Evolutionary conservation across 2,329 filamentous ascomycete species (phyloP).

Genomic region (Beauveria scarabaeidicola): DNA sequence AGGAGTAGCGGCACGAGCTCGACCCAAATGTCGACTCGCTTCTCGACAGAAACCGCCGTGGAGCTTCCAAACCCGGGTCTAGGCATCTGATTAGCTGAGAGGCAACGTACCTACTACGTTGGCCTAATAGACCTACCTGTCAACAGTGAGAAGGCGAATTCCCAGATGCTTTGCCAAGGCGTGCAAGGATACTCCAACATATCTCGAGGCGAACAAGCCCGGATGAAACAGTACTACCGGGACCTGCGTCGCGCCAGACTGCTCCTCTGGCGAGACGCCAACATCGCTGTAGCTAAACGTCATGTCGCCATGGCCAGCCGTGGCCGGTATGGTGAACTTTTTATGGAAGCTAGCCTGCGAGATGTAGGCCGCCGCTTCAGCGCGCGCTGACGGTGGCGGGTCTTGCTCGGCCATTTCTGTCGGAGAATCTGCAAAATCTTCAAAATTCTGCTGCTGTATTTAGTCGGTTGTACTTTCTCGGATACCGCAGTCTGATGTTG

Average conservation of each 20-base stretch:
- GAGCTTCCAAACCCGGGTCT: constrained; percentile 22
- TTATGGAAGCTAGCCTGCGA: constrained; percentile 20
- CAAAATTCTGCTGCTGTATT: neutral
- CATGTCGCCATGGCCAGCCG: constrained; percentile 15
- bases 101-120: neutral
- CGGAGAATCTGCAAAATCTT: neutral
- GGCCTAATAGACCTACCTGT: constrained; percentile 16
- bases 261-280: constrained; percentile 11
- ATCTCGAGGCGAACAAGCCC: constrained; percentile 20
- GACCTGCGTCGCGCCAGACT: constrained; percentile 1
- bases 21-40: constrained; percentile 18
- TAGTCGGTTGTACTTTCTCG: neutral
- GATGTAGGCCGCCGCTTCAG: constrained; percentile 13
- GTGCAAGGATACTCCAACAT: constrained; percentile 24
- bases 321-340: constrained; percentile 19
- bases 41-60: constrained; percentile 13
- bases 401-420: neutral
- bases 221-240: constrained; percentile 23
- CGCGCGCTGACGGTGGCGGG: neutral
- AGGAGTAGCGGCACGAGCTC: constrained; percentile 26
- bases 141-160: constrained; percentile 25
- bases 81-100: constrained; percentile 13
- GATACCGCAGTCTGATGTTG: neutral
- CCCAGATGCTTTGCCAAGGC: constrained; percentile 21
- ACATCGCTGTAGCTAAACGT: constrained; percentile 22